These are phyloP conservation scores for Pezicula carpinea DNA, from an alignment of 2,329 filamentous ascomycete species.

Conservation along the genomic window DNA sequence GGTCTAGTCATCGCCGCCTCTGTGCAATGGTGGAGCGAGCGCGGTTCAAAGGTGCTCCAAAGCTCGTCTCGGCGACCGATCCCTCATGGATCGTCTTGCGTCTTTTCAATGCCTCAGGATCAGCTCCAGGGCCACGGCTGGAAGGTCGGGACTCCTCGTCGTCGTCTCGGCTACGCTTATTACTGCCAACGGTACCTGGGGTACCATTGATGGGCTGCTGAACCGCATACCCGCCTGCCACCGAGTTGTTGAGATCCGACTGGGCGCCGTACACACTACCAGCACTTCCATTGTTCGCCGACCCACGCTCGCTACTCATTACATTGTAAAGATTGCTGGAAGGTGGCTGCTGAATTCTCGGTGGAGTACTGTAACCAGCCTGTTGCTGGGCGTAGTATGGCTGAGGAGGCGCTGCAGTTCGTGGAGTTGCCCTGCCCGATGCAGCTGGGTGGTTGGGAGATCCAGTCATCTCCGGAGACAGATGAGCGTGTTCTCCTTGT, in stretches of 20 bases:
- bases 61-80: conserved; percentile 44
- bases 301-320: conserved; percentile 72
- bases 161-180: conserved; percentile 41
- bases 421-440: conserved; percentile 80
- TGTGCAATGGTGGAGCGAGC: conserved; percentile 41
- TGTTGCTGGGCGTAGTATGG: conserved; percentile 65
- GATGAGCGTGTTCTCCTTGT: conserved; percentile 67
- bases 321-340: conserved; percentile 86
- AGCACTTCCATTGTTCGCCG: conserved; percentile 59
- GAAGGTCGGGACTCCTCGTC: conserved; percentile 53
- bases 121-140: conserved; percentile 46
- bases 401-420: conserved; percentile 68
- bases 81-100: conserved; percentile 71
- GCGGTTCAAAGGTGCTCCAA: conserved; percentile 43
- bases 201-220: conserved; percentile 65
- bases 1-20: conserved; percentile 24
- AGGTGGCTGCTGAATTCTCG: conserved; percentile 59
- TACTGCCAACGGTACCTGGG: conserved; percentile 18
- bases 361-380: conserved; percentile 68
- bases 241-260: conserved; percentile 49
- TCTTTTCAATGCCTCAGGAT: conserved; percentile 66
- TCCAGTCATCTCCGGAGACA: conserved; percentile 77
- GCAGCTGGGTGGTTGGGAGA: conserved; percentile 75
- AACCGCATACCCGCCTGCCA: conserved; percentile 60
- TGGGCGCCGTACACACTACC: conserved; percentile 69